Evolutionary conservation across 371 early-diverging fungal genomes (phyloP).

Genomic region (Choanephora cucurbitarum): DNA sequence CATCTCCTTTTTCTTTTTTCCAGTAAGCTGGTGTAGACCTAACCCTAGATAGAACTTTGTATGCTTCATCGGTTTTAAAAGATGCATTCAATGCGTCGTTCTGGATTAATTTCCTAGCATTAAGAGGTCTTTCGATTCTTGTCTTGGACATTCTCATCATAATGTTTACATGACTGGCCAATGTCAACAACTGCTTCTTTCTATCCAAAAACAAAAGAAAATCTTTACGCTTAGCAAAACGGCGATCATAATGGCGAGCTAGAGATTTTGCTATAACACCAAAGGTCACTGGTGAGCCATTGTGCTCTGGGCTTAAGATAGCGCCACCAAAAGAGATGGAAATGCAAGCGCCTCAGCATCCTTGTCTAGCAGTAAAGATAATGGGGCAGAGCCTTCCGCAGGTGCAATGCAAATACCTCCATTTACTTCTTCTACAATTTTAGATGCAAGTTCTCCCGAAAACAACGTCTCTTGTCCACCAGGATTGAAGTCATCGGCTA

Average conservation of each 20-base stretch:
- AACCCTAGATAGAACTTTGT: slow-evolving; percentile 3
- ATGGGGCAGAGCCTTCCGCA: neutral
- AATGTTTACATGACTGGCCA: neutral
- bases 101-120: neutral
- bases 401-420: neutral
- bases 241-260: slow-evolving; percentile 3
- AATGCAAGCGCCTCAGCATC: slow-evolving; percentile 6
- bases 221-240: neutral
- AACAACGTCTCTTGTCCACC: slow-evolving; percentile 5
- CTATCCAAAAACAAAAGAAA: slow-evolving; percentile 3
- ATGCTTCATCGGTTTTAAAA: slow-evolving; percentile 4
- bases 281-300: neutral
- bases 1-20: slow-evolving; percentile 4
- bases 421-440: neutral
- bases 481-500: neutral
- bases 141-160: neutral
- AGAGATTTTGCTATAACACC: neutral
- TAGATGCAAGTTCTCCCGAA: neutral
- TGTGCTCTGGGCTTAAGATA: neutral
- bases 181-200: neutral
- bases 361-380: slow-evolving; percentile 1
- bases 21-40: slow-evolving; percentile 6
- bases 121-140: too few relatives aligned
- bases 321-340: neutral
- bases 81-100: neutral